phyloP scores from a whole-genome alignment of 2,329 filamentous ascomycete species.

The Akanthomyces lecanii region DNA sequence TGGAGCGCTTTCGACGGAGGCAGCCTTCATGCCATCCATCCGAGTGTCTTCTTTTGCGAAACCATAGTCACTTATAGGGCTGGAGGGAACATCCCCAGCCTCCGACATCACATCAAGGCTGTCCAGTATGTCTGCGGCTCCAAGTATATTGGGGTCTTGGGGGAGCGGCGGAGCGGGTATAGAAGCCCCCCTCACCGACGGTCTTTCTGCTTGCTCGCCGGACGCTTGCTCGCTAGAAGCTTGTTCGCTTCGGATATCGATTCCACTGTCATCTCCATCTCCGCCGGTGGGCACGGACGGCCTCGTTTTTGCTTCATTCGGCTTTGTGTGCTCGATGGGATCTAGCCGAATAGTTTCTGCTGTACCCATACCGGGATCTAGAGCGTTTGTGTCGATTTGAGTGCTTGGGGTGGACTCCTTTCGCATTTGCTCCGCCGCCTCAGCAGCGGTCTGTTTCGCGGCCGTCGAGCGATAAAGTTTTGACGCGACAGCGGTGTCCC shows the following conservation, averaged over 20 bases:
- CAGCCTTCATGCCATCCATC: not conserved
- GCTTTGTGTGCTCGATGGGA: not conserved
- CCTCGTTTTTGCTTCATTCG: not conserved
- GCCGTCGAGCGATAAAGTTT: not conserved
- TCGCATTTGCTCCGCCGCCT: not conserved
- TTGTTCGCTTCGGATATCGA: conserved; percentile 10
- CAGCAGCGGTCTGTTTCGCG: not conserved
- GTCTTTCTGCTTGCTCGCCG: not conserved
- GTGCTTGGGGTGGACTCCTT: not conserved
- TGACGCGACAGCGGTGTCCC: not conserved
- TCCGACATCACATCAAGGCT: conserved; percentile 10
- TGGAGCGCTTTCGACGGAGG: not conserved
- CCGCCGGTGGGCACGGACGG: not conserved
- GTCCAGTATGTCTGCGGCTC: conserved; percentile 6
- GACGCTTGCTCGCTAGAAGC: not conserved
- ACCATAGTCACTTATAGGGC: not conserved
- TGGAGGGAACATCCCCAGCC: not conserved
- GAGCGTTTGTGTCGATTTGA: not conserved
- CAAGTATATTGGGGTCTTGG: not conserved
- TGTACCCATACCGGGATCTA: not conserved
- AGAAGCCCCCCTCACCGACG: not conserved
- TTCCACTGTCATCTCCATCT: conserved; percentile 9
- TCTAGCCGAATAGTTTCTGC: not conserved
- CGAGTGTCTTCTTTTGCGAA: not conserved
- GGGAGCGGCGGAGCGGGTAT: not conserved